Conservation (phyloP, 2,329 filamentous ascomycete species). For the Monosporascus sp. region DNA sequence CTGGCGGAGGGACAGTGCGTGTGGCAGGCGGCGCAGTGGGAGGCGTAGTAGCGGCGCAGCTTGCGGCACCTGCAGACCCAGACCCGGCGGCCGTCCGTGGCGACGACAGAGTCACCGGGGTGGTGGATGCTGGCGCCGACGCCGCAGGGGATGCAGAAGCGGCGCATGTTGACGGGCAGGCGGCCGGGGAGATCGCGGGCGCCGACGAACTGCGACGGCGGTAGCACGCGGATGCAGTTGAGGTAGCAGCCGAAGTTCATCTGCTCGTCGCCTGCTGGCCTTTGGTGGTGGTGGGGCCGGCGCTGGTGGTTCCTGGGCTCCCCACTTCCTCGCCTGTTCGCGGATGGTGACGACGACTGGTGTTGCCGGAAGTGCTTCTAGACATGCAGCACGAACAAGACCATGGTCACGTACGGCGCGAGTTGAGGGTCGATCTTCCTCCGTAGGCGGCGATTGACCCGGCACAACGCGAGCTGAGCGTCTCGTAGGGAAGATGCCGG, state of each 20-base stretch:
- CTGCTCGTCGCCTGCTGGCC: no score
- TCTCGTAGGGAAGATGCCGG: constrained; percentile 10
- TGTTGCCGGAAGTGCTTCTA: constrained; percentile 18
- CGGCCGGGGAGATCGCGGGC: constrained; percentile 8
- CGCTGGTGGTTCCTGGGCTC: no score
- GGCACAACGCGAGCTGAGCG: constrained; percentile 6
- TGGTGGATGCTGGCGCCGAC: constrained; percentile 10
- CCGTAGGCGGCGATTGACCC: constrained; percentile 1
- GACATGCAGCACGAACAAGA: constrained; percentile 11
- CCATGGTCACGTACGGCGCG: constrained; percentile 6
- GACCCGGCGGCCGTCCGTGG: constrained; percentile 1
- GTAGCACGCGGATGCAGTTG: constrained; percentile 11
- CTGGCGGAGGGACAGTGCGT: neutral
- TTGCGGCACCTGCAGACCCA: constrained; percentile 13
- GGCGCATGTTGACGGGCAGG: constrained; percentile 9
- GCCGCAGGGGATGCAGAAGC: constrained; percentile 18
- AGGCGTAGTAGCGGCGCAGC: neutral
- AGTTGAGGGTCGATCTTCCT: constrained; percentile 8
- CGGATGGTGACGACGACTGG: no score
- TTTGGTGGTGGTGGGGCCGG: no score
- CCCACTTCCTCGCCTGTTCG: no score
- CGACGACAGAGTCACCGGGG: constrained; percentile 8
- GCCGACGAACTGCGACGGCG: constrained; percentile 7
- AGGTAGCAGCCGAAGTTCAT: constrained; percentile 14
- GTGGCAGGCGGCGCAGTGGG: constrained; percentile 1